Base-by-base conservation (phyloP, 2,329 filamentous ascomycete genomes). In the Colletotrichum sp. region DNA sequence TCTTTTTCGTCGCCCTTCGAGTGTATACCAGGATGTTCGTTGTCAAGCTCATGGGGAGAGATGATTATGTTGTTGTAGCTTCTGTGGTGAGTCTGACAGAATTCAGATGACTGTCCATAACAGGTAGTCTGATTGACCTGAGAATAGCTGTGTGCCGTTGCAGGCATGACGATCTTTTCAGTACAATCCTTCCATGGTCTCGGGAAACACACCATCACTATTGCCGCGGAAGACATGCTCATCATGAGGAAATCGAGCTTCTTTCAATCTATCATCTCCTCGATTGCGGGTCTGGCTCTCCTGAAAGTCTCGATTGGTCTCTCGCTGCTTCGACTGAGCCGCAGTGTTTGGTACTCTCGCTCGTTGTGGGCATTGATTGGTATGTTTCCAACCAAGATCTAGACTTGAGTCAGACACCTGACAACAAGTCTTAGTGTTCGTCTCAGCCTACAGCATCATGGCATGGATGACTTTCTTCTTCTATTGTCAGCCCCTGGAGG, bases 211-310 rank as follows among this genome's bases (percentile, higher is more conserved):
- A 79, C 81, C 8, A 71, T 81, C 4, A 84, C 84, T 2, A 81
- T 89, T 30, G 75, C 81, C 2, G 65, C 74, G 0, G 55, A 78
- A 1, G 83, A 85, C 62, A 82, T 83, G 30, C 78, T 79, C n/a
- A 78, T 80, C 4, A 85, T 87, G 70, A 78, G 82, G 3, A 85
- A 87, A 58, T 84, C 85, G 58, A 82, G 83, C 34, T 89, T 86
- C 77, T 83, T 86, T 64, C 86, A 90, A 75, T 85, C 85, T 10
- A 80, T 91, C 62, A 81, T 88, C 61, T 82, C 87, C 26, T 86
- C 89, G 78, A 66, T 71, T 21, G 73, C 68, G 2, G 73, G 68
- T 15, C n/a, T 76, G 56, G 69, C 69, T 24, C 30, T 80, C 15
- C 76, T 80, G 24, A 80, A 80, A 70, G 61, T 79, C 24, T 79